These are phyloP conservation scores for Taiwanofungus camphoratus DNA, from an alignment of 1,284 basidiomycete species.

Conservation along the genomic window DNA sequence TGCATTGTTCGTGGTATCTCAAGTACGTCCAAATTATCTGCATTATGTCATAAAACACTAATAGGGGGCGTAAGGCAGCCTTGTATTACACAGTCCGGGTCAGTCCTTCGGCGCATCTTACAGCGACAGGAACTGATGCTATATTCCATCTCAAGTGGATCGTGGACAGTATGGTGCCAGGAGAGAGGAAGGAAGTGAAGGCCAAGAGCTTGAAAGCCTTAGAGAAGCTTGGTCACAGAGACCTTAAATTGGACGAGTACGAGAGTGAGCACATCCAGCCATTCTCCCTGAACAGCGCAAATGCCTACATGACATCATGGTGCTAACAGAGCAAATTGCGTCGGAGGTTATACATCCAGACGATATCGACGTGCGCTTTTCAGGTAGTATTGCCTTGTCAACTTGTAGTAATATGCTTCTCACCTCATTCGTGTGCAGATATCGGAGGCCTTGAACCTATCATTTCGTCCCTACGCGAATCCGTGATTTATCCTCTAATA, in stretches of 20 bases:
- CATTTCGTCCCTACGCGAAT: slow-evolving; percentile 87
- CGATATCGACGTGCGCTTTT: slow-evolving; percentile 71
- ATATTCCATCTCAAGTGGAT: slow-evolving; percentile 33
- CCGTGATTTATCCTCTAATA: slow-evolving; percentile 93
- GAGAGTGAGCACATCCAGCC: too few species aligned
- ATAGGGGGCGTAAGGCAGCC: slow-evolving; percentile 34
- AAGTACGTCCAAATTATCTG: slow-evolving; percentile 38
- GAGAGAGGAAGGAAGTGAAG: slow-evolving; percentile 57
- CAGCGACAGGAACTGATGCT: not conserved
- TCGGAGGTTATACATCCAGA: slow-evolving; percentile 84
- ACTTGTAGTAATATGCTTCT: slow-evolving; percentile 3
- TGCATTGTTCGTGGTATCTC: slow-evolving; percentile 56
- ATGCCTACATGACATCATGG: too few species aligned
- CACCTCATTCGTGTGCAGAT: slow-evolving; percentile 40
- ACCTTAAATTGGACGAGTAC: slow-evolving; percentile 73
- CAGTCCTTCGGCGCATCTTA: slow-evolving; percentile 16
- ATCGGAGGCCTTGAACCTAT: slow-evolving; percentile 97
- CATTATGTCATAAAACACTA: slow-evolving; percentile 10
- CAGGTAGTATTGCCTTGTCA: slow-evolving; percentile 40
- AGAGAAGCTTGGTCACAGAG: slow-evolving; percentile 66
- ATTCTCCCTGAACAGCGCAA: too few species aligned
- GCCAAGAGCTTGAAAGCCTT: slow-evolving; percentile 68
- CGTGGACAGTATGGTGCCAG: slow-evolving; percentile 38
- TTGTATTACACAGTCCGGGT: slow-evolving; percentile 46
- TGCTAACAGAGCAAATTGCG: slow-evolving; percentile 63